Evolutionary conservation across 2,329 filamentous ascomycete genomes (phyloP).

Genomic region (Lecanoromycetidae sp.): DNA sequence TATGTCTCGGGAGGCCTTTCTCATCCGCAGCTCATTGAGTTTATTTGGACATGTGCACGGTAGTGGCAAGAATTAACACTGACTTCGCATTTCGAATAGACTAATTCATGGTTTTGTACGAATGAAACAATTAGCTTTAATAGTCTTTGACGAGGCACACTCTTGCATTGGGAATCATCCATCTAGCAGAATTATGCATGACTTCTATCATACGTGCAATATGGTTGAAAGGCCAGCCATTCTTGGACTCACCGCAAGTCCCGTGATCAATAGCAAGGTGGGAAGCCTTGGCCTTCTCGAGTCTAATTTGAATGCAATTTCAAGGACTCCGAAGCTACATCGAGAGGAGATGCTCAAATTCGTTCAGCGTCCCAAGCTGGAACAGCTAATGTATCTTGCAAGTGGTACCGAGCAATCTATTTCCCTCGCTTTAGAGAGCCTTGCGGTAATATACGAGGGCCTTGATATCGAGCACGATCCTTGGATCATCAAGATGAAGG

Average conservation of each 20-base stretch:
- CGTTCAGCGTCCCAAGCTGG: conserved; percentile 54
- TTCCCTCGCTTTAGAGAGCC: conserved; percentile 30
- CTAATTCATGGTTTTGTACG: conserved; percentile 61
- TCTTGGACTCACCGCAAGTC: conserved; percentile 70
- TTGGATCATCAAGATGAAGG: conserved; percentile 38
- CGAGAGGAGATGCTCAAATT: conserved; percentile 56
- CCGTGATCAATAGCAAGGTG: conserved; percentile 49
- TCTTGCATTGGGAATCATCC: conserved; percentile 55
- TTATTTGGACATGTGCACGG: no score
- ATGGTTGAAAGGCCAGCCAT: conserved; percentile 45
- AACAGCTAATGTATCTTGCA: conserved; percentile 25
- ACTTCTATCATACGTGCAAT: conserved; percentile 50
- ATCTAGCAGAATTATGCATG: conserved; percentile 58
- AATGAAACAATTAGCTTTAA: conserved; percentile 50
- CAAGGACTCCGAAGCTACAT: conserved; percentile 55
- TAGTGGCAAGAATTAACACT: no score
- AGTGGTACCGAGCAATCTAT: neutral
- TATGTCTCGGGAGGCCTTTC: no score
- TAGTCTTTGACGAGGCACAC: conserved; percentile 82
- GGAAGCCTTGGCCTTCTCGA: conserved; percentile 52
- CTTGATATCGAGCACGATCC: conserved; percentile 53
- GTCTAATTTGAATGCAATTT: conserved; percentile 54
- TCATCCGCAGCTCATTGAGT: no score
- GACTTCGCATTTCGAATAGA: conserved; percentile 65
- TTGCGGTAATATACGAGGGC: conserved; percentile 31